phyloP scores from a whole-genome alignment of 2,329 filamentous ascomycete species.

The Cercospora canescens region DNA sequence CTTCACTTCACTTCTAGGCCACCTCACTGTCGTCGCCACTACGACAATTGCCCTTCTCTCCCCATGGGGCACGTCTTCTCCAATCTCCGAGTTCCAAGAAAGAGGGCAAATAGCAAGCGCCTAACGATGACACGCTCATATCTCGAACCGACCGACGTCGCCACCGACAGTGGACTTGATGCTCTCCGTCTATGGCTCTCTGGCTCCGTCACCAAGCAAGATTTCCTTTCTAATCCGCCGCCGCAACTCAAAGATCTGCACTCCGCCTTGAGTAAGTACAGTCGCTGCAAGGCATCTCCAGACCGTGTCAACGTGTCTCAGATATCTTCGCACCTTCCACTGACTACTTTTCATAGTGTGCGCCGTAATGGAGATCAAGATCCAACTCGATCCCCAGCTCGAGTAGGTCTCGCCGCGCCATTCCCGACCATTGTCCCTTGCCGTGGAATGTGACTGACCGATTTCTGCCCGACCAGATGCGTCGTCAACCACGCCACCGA shows the following conservation, averaged over 20 bases:
- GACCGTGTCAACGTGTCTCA: too few relatives aligned
- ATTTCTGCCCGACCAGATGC: neutral
- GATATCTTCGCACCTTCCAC: too few relatives aligned
- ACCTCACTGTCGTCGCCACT: neutral
- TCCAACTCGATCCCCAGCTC: slow-evolving; percentile 18
- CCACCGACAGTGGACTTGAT: slow-evolving; percentile 7
- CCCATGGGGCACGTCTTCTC: neutral
- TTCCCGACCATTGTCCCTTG: too few relatives aligned
- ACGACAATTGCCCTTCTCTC: neutral
- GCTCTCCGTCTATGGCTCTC: slow-evolving; percentile 17
- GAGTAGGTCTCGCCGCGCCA: slow-evolving; percentile 2
- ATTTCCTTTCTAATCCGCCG: slow-evolving; percentile 17
- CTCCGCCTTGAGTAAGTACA: slow-evolving; percentile 4
- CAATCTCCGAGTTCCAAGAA: neutral
- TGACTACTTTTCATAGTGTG: too few relatives aligned
- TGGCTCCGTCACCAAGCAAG: slow-evolving; percentile 7
- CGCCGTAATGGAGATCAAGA: slow-evolving; percentile 12
- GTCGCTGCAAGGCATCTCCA: too few relatives aligned
- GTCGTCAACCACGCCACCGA: slow-evolving; percentile 5
- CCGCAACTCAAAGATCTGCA: slow-evolving; percentile 12
- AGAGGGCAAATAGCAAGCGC: neutral
- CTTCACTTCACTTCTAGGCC: neutral
- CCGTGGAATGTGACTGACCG: neutral
- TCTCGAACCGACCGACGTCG: neutral
- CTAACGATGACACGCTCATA: slow-evolving; percentile 5